Percentiles rank a stretch among this genome's conserved stretches.
These are phyloP conservation scores for Populus ilicifolia DNA, from an alignment of 345 rosid species.

Conservation along the genomic window DNA sequence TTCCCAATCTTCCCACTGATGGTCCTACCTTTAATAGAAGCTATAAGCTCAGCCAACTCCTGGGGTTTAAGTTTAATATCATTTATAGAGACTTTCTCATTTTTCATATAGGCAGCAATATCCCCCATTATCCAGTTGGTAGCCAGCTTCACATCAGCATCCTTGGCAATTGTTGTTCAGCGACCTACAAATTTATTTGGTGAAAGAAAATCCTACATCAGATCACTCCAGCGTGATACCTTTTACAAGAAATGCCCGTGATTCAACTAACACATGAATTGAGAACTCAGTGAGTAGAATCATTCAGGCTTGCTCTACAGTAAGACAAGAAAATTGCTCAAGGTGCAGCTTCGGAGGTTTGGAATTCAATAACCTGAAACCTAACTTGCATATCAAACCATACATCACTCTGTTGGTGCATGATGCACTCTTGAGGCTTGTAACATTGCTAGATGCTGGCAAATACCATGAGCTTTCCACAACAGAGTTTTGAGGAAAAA, in stretches of 20 bases:
- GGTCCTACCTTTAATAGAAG: conserved; percentile 75
- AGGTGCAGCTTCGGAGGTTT: neutral
- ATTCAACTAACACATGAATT: neutral
- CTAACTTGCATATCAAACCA: neutral
- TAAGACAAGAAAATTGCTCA: neutral
- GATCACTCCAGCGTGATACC: conserved; percentile 6
- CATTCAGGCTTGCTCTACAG: neutral
- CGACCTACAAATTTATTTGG: conserved; percentile 51
- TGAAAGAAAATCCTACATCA: neutral
- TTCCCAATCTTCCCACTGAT: conserved; percentile 96
- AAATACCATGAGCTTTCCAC: neutral
- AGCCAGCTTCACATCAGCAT: conserved; percentile 75
- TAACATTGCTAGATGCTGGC: neutral
- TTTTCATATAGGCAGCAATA: conserved; percentile 83
- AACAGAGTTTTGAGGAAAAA: neutral
- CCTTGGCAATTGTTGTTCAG: conserved; percentile 58
- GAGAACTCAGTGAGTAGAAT: neutral
- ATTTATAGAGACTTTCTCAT: conserved; percentile 65
- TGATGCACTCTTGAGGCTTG: neutral
- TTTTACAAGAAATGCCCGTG: neutral
- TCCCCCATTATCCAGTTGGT: conserved; percentile 96
- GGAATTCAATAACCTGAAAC: neutral
- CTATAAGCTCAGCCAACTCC: conserved; percentile 83
- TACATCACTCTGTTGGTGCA: neutral
- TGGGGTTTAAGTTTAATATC: conserved; percentile 69